Base-by-base conservation (phyloP, 352 stramenopile genomes). In the Globisporangium barbulae region DNA sequence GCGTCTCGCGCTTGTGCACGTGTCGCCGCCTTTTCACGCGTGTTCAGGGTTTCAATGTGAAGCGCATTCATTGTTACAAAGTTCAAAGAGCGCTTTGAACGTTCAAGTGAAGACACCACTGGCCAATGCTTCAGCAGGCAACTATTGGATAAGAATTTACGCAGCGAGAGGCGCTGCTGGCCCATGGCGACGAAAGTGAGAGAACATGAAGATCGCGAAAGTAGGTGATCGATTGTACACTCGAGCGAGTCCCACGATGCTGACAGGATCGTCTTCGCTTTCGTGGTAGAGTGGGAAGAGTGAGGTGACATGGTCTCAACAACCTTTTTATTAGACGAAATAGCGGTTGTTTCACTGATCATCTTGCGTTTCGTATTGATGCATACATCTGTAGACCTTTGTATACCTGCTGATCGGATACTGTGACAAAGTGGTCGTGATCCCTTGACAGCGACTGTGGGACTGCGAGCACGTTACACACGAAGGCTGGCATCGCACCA, bases 231-330 rank as follows among this genome's bases (percentile, higher is more conserved):
- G 33, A 39, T 39, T 6, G 33, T 39, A 39, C 33, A 35, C 5
- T 10, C 6, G 25, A 4, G 7, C n/a, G 21, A 30, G 45, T 53
- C 47, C 22, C 48, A 54, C 48, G 48, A 54, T 54, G 48, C 48
- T 30, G 48, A 54, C 48, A 21, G 10, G 25, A 37, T 54, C 48
- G 13, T 37, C 48, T 54, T 54, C 48, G 17, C 48, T 54, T 35
- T 52, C 41, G 41, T 45, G 41, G 21, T 45, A 15, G 17, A 21
- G 41, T 6, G 13, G 41, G 13, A 45, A 44, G 37, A n/a, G 41
- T 45, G 41, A 15, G 41, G 41, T 45, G 41, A 45, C 41, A 45
- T 19, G 5, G 5, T 13, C 13, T 45, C 15, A 45, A n/a, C 15
- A 45, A 45, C 41, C 41, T 45, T 3, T 45, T 45, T 45, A 45